Conservation (phyloP, 768 basidiomycete species). For the Trametes villosa region DNA sequence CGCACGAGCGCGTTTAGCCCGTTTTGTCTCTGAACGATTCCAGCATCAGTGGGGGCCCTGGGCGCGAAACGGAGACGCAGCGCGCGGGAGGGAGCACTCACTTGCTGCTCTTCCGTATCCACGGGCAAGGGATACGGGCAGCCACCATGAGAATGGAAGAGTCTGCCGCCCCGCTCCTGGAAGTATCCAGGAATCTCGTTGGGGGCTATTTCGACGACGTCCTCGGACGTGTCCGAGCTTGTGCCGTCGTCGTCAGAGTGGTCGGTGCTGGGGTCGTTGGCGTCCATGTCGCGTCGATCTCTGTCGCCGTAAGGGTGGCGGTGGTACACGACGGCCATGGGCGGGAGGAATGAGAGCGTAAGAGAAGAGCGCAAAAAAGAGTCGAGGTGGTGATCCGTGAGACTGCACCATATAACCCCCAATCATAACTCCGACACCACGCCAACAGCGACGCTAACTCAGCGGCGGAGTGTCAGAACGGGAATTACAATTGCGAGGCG, state of each 20-base stretch:
- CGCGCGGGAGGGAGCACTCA: slow-evolving; percentile 38
- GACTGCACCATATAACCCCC: slow-evolving; percentile 21
- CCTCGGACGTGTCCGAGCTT: slow-evolving; percentile 47
- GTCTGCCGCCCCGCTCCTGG: slow-evolving; percentile 56
- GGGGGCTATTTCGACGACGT: slow-evolving; percentile 49
- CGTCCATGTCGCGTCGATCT: slow-evolving; percentile 15
- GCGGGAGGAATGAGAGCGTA: slow-evolving; percentile 11
- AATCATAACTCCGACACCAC: slow-evolving; percentile 29
- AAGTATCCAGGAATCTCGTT: slow-evolving; percentile 68
- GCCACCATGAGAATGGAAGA: slow-evolving; percentile 68
- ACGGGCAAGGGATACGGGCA: slow-evolving; percentile 76
- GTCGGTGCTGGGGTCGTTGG: slow-evolving; percentile 3
- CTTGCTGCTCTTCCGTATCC: slow-evolving; percentile 70
- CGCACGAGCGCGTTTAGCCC: slow-evolving; percentile 53
- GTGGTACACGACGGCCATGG: slow-evolving; percentile 23
- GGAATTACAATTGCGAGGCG: slow-evolving; percentile 17
- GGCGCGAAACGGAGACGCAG: background rate
- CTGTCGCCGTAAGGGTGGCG: slow-evolving; percentile 1
- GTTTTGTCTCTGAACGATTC: slow-evolving; percentile 52
- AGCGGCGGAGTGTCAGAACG: slow-evolving; percentile 26
- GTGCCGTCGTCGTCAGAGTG: slow-evolving; percentile 40
- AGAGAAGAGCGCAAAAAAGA: slow-evolving; percentile 31
- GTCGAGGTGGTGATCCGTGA: slow-evolving; percentile 28
- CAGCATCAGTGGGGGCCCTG: background rate
- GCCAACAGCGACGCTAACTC: slow-evolving; percentile 30